Evolutionary conservation across 1,139 yeast species (phyloP), one percentile per base, ranked within the genome.

Genomic region (Suhomyces chickasaworum): DNA sequence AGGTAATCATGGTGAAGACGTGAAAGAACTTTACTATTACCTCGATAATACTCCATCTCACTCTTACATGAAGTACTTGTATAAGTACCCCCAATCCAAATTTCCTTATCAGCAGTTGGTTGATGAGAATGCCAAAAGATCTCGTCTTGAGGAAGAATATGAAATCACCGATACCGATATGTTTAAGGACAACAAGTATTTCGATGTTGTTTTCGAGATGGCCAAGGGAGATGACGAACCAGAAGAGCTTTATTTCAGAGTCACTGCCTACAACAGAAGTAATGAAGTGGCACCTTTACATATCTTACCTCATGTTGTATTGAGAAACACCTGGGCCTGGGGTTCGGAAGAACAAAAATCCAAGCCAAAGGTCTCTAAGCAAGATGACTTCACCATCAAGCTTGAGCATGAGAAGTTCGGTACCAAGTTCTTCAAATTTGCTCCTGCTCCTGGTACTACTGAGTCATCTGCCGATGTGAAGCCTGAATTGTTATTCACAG

Each of bases 1-100:
- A 63, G 96, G 96, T 4, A 91, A 91, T 64, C 98, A 91, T 64
- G 98, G 98, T 47, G 98, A 91, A 62, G 98, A 91, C 64, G 96
- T 89, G 52, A 89, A 89, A 69, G 80, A 75, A 48, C 90, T 89
- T 65, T 78, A 89, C 62, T 91, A 89, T 65, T 86, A 81, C 62
- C 75, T 91, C 53, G 98, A 91, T 68, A 90, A 89, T 65, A 86
- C 96, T 3, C 98, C 98, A 5, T 80, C 96, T 9, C 98, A 91
- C 66, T 84, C 96, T 32, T 91, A 90, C 71, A 88, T 89, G 89
- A 90, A 91, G 71, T 89, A 86, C 57, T 75, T 89, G 52, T 91
- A 91, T 78, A 91, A 91, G 72, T 91, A 91, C 63, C 97, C 98
- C 17, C 96, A 89, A 55, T 72, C 75, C 39, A 81, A 82, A 66